phyloP scores from a whole-genome alignment of 371 early-diverging fungal genomes.

The Syncephalastrum racemosum region DNA sequence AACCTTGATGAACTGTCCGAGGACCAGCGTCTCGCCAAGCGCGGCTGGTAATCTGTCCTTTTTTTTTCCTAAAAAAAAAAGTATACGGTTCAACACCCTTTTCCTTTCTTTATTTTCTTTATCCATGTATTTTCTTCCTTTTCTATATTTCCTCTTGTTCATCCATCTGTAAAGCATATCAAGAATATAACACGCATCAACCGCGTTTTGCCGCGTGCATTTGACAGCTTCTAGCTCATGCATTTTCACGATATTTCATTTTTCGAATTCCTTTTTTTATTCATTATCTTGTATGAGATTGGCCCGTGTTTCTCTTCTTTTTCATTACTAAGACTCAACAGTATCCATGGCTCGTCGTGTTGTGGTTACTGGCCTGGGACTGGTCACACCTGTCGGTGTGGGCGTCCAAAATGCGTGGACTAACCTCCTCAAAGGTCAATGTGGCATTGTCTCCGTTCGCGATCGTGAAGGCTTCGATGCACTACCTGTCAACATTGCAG shows the following conservation, averaged over 20 bases:
- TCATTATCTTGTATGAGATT: too few species aligned
- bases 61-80: not conserved
- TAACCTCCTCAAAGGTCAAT: slow-evolving; percentile 68
- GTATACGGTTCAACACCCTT: not conserved
- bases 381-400: slow-evolving; percentile 91
- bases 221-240: too few species aligned
- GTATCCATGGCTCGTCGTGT: slow-evolving; percentile 61
- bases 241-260: too few species aligned
- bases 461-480: slow-evolving; percentile 49
- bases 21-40: slow-evolving; percentile 69
- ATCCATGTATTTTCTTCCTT: not conserved
- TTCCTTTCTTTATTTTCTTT: slow-evolving; percentile 1
- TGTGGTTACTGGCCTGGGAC: slow-evolving; percentile 93
- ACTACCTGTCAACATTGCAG: slow-evolving; percentile 84
- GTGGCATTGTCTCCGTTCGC: slow-evolving; percentile 77
- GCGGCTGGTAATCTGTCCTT: slow-evolving; percentile 71
- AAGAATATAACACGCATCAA: too few species aligned
- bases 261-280: too few species aligned
- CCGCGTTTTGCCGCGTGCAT: too few species aligned
- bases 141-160: too few species aligned
- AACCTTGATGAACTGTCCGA: slow-evolving; percentile 73
- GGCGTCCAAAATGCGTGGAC: slow-evolving; percentile 76
- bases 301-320: too few species aligned
- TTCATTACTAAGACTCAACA: too few species aligned
- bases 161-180: too few species aligned